phyloP scores from a whole-genome alignment of 2,329 filamentous ascomycete species.

The Clarireedia monteithiana region DNA sequence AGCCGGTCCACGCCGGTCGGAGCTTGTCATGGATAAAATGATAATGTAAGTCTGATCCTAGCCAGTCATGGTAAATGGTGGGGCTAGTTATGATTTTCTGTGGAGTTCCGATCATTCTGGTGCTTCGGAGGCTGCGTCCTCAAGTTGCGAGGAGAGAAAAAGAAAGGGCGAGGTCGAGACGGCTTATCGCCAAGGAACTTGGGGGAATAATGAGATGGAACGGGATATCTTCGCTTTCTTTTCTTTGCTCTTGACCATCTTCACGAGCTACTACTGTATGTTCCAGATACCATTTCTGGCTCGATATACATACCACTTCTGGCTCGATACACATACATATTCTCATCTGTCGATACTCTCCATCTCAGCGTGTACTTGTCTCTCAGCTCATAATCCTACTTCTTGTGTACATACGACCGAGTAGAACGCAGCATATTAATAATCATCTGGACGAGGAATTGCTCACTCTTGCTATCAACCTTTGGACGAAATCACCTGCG shows the following conservation, averaged over 20 bases:
- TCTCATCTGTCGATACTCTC: too few species aligned
- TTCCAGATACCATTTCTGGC: too few species aligned
- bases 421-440: too few species aligned
- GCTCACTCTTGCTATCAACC: neutral
- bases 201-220: neutral
- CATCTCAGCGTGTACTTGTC: too few species aligned
- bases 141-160: neutral
- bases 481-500: neutral
- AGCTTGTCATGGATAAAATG: constrained; percentile 1
- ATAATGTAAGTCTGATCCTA: constrained; percentile 1
- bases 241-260: neutral
- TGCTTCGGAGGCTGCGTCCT: neutral
- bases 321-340: too few species aligned
- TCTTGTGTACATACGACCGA: too few species aligned
- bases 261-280: neutral
- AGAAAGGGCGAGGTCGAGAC: neutral
- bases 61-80: neutral
- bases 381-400: too few species aligned
- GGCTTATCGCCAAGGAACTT: constrained; percentile 4
- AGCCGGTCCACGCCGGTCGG: neutral
- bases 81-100: neutral
- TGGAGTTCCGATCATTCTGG: constrained; percentile 4
- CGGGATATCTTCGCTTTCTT: neutral
- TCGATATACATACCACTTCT: too few species aligned
- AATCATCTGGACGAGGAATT: neutral